Evolutionary conservation across 202 grass and related monocot genomes (phyloP).

Genomic region (Setaria italica): DNA sequence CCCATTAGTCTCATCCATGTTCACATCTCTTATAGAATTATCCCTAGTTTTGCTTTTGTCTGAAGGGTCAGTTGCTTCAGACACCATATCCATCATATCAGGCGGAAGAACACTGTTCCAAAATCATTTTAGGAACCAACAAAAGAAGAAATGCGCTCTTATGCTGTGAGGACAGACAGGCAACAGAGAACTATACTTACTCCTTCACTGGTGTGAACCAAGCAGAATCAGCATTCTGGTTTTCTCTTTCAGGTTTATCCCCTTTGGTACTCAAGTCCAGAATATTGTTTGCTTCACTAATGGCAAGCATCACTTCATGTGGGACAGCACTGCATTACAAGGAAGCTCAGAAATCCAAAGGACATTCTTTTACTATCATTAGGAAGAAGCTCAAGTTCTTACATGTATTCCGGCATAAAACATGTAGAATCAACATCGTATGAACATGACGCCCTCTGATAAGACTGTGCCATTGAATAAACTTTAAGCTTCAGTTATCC

Average conservation of each 20-base stretch:
- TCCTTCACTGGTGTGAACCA: conserved; percentile 79
- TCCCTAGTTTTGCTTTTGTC: conserved; percentile 41
- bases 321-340: conserved; percentile 68
- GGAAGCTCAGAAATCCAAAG: conserved; percentile 49
- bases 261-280: conserved; percentile 28
- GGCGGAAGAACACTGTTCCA: conserved; percentile 76
- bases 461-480: conserved; percentile 39
- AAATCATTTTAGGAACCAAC: conserved; percentile 44
- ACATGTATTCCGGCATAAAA: conserved; percentile 72
- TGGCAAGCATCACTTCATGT: conserved; percentile 57
- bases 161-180: conserved; percentile 23
- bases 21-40: conserved; percentile 43
- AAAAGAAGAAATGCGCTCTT: conserved; percentile 29
- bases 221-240: conserved; percentile 52
- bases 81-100: conserved; percentile 59
- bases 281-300: conserved; percentile 54
- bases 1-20: conserved; percentile 25
- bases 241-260: conserved; percentile 42
- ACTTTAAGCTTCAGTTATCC: conserved; percentile 35
- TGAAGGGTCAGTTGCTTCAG: conserved; percentile 45
- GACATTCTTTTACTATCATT: conserved; percentile 26
- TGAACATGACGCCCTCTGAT: conserved; percentile 39
- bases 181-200: conserved; percentile 58
- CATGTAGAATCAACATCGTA: conserved; percentile 57
- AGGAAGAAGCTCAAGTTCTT: conserved; percentile 42